Evolutionary conservation across 2,329 filamentous ascomycete genomes (phyloP).

Genomic region (Paecilomyces formosus): DNA sequence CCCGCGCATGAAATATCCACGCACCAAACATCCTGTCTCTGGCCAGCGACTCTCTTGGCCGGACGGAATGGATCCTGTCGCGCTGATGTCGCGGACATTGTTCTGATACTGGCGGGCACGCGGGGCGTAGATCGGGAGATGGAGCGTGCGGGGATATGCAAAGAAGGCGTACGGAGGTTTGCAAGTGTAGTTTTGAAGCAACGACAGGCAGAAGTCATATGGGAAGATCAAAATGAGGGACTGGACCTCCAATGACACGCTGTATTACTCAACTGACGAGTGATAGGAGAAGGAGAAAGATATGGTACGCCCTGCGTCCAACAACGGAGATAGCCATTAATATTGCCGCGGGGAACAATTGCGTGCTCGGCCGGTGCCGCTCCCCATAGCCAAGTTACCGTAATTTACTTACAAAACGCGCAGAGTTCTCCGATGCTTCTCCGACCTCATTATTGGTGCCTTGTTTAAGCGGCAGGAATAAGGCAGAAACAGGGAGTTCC

Average conservation of each 20-base stretch:
- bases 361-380: background rate
- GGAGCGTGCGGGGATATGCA: background rate
- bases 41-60: slow-evolving; percentile 41
- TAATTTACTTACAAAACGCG: background rate
- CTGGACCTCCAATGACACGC: background rate
- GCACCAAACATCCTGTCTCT: slow-evolving; percentile 46
- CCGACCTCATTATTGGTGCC: background rate
- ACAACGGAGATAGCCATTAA: background rate
- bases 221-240: background rate
- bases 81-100: slow-evolving; percentile 32
- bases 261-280: background rate
- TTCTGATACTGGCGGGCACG: slow-evolving; percentile 12
- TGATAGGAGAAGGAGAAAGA: background rate
- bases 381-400: too few species aligned
- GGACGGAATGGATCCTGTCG: slow-evolving; percentile 38
- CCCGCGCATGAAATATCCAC: slow-evolving; percentile 2
- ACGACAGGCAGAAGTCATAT: background rate
- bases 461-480: background rate
- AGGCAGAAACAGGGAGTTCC: background rate
- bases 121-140: background rate
- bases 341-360: background rate
- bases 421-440: background rate
- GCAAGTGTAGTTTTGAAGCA: background rate
- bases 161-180: background rate
- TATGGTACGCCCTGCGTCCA: background rate